Base-by-base conservation (phyloP, 305 asterid genomes). In the Fraxinus sp. region DNA sequence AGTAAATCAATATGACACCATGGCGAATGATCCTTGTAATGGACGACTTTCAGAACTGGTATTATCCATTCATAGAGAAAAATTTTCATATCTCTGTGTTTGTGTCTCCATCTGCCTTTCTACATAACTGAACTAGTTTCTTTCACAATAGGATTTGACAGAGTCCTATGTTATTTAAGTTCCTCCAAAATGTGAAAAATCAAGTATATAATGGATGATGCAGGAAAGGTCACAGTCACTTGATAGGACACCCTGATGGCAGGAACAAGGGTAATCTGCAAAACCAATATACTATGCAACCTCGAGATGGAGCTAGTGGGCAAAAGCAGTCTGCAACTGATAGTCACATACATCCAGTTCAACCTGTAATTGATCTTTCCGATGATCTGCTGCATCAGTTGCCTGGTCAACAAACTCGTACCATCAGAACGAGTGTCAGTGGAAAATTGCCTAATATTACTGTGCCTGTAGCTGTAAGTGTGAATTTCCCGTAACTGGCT, bases 221-320 rank as follows among this genome's bases (percentile, higher is more conserved):
- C 97, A 95, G 98, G 98, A 92, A 55, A 84, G 86, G 77, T 78
- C 93, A 91, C 84, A 87, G 94, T 85, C 95, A 91, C 87, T 84
- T 95, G 84, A 37, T 95, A 79, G 98, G 97, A 76, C 77, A 83
- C 87, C 90, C 93, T 36, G 82, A 70, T 73, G 86, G 85, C 39
- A 64, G 74, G 76, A 78, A 76, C 81, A 81, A 76, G 78, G 87
- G 4, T 79, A 76, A 78, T 44, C 59, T 80, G 71, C 89, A 76
- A 84, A 87, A 79, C 64, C 81, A 81, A 68, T 41, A 66, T 64
- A 11, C 87, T 79, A 64, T 79, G 80, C 88, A 79, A 79, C 80
- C 89, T 39, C 91, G 75, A 84, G 83, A 49, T 81, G 88, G 80
- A 83, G 89, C 75, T 86, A 87, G 52, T 74, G n/a, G 82, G 76